These are phyloP conservation scores for Linum tenue DNA, from an alignment of 345 rosid species.

Conservation along the genomic window DNA sequence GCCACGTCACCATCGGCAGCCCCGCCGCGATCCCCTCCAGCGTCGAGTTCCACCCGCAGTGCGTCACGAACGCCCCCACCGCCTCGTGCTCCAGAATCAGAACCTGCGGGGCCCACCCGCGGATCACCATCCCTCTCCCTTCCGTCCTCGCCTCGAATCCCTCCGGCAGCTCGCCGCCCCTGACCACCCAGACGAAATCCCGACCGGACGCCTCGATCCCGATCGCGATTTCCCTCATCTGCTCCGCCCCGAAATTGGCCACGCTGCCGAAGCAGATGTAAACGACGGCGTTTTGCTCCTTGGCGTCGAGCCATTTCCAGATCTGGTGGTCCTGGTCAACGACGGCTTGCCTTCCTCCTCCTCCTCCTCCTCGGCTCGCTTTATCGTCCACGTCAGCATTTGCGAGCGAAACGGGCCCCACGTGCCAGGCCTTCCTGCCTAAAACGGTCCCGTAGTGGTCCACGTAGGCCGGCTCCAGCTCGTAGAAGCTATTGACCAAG, in stretches of 20 bases:
- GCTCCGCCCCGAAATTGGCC: conserved; percentile 19
- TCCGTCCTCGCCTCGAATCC: conserved; percentile 13
- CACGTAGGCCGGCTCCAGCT: conserved; percentile 17
- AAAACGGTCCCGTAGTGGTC: conserved; percentile 17
- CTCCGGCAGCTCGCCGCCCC: conserved; percentile 16
- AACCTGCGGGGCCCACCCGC: conserved; percentile 33
- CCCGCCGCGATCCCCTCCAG: conserved; percentile 29
- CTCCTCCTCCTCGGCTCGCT: conserved; percentile 15
- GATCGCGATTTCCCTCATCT: background rate
- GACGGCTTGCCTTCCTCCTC: conserved; percentile 17
- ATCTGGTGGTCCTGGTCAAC: conserved; percentile 27
- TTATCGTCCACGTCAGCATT: conserved; percentile 20
- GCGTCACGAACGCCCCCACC: conserved; percentile 30
- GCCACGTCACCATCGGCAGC: conserved; percentile 38
- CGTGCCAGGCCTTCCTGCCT: conserved; percentile 20
- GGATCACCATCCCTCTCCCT: conserved; percentile 15
- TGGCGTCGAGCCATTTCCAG: conserved; percentile 30
- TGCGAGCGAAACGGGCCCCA: conserved; percentile 34
- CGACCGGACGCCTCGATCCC: conserved; percentile 3
- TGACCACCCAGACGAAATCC: conserved; percentile 48
- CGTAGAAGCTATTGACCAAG: conserved; percentile 15
- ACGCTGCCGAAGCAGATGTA: conserved; percentile 41
- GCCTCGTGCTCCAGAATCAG: conserved; percentile 31
- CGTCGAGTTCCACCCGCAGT: conserved; percentile 36
- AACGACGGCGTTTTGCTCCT: conserved; percentile 27